Conservation (phyloP, 129 eudicot species). For the Flaveria ramosissima region DNA sequence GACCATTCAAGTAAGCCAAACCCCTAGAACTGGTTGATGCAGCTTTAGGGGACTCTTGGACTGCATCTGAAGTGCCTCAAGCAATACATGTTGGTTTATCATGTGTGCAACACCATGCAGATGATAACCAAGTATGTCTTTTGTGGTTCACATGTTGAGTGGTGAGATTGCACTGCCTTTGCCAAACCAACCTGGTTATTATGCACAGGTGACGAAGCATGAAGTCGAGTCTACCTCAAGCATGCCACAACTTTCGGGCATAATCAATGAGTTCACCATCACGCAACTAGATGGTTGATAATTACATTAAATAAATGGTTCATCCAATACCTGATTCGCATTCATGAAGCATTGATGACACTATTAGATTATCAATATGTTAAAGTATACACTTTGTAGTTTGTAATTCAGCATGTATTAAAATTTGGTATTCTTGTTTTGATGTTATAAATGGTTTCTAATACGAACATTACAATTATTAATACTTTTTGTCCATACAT, state of each 20-base stretch:
- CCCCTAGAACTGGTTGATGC: conserved; percentile 18
- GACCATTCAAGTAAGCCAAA: conserved; percentile 7
- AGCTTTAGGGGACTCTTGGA: neutral
- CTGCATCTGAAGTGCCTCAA: neutral
- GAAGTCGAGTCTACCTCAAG: neutral
- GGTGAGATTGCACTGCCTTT: conserved; percentile 25
- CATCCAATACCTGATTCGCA: too few species aligned
- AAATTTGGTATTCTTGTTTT: too few species aligned
- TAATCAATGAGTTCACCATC: neutral
- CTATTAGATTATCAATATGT: neutral
- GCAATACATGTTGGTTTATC: conserved; percentile 30
- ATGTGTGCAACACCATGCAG: conserved; percentile 36
- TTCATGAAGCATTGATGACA: neutral
- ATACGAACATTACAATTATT: too few species aligned
- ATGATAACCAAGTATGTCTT: conserved; percentile 37
- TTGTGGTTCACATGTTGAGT: conserved; percentile 27
- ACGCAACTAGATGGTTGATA: neutral
- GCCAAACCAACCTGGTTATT: conserved; percentile 37
- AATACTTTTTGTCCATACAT: too few species aligned
- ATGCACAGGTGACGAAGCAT: neutral
- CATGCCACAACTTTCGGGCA: neutral
- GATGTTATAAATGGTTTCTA: too few species aligned
- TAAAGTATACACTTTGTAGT: neutral
- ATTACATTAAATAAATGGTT: neutral
- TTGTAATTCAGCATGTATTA: too few species aligned